These are phyloP conservation scores for Multifurca ochricompacta DNA, from an alignment of 768 basidiomycete genomes.

Conservation along the genomic window DNA sequence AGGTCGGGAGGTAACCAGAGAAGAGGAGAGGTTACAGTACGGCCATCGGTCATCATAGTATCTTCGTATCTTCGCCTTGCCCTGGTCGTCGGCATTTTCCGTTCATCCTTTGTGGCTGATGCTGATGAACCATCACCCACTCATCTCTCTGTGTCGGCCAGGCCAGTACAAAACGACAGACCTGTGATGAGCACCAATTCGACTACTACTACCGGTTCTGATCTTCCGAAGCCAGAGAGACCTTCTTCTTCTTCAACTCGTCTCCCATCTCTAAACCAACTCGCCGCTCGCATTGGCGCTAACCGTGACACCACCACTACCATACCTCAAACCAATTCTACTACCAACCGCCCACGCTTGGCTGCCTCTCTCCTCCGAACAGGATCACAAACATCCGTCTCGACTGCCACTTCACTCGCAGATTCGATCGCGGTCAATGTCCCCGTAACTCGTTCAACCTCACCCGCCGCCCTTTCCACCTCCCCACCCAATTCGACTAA, in stretches of 20 bases:
- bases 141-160: too few relatives aligned
- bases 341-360: constrained; percentile 55
- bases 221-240: constrained; percentile 34
- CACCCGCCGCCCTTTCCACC: constrained; percentile 46
- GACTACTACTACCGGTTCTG: constrained; percentile 24
- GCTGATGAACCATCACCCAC: not conserved
- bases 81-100: too few relatives aligned
- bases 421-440: constrained; percentile 65
- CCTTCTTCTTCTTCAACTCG: constrained; percentile 31
- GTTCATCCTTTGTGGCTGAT: not conserved
- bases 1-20: too few relatives aligned
- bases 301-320: too few relatives aligned
- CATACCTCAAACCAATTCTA: not conserved
- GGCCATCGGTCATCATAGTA: too few relatives aligned
- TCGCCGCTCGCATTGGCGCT: constrained; percentile 66
- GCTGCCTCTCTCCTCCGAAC: constrained; percentile 68
- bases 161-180: too few relatives aligned
- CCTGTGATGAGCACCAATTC: constrained; percentile 17
- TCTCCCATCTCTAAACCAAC: constrained; percentile 71
- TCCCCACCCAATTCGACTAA: constrained; percentile 40
- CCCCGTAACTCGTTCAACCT: constrained; percentile 58
- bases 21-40: too few relatives aligned
- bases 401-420: constrained; percentile 28
- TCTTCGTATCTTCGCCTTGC: too few relatives aligned
- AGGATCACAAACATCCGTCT: constrained; percentile 38